Conservation (phyloP, 2,329 filamentous ascomycete species). For the Aspergillus sp. region DNA sequence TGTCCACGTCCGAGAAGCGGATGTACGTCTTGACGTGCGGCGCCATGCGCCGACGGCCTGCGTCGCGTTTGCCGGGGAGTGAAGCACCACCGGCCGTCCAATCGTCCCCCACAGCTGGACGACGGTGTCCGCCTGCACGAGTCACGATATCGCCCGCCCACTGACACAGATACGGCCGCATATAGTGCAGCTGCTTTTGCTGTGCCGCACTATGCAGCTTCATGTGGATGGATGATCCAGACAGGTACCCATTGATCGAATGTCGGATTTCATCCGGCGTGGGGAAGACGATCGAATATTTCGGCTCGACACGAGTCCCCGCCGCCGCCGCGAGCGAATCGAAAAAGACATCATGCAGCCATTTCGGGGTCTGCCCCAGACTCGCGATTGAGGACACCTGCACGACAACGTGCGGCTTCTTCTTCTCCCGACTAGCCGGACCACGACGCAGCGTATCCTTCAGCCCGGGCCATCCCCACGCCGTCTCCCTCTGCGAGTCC, state of each 20-base stretch:
- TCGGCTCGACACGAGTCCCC: slow-evolving; percentile 27
- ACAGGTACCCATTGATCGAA: slow-evolving; percentile 67
- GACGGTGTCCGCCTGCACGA: too few species aligned
- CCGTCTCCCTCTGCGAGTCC: slow-evolving; percentile 39
- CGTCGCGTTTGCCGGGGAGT: slow-evolving; percentile 30
- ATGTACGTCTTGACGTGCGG: slow-evolving; percentile 89
- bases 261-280: slow-evolving; percentile 67
- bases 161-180: slow-evolving; percentile 61
- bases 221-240: slow-evolving; percentile 72
- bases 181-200: slow-evolving; percentile 61
- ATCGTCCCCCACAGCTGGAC: too few species aligned
- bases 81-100: slow-evolving; percentile 5
- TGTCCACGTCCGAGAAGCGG: slow-evolving; percentile 42
- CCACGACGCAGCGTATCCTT: slow-evolving; percentile 50
- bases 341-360: slow-evolving; percentile 61
- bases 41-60: slow-evolving; percentile 59
- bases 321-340: slow-evolving; percentile 25
- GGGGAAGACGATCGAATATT: slow-evolving; percentile 68
- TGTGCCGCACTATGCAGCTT: slow-evolving; percentile 64
- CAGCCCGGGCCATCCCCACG: slow-evolving; percentile 70
- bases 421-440: slow-evolving; percentile 29
- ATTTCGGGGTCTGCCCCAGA: slow-evolving; percentile 59
- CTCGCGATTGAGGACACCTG: slow-evolving; percentile 72
- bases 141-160: slow-evolving; percentile 69
- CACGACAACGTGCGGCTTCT: slow-evolving; percentile 27